Percentiles rank a stretch among this genome's conserved stretches.
Evolutionary conservation across 75 land plant genomes (phyloP).

Genomic region (Cryptomeria japonica): DNA sequence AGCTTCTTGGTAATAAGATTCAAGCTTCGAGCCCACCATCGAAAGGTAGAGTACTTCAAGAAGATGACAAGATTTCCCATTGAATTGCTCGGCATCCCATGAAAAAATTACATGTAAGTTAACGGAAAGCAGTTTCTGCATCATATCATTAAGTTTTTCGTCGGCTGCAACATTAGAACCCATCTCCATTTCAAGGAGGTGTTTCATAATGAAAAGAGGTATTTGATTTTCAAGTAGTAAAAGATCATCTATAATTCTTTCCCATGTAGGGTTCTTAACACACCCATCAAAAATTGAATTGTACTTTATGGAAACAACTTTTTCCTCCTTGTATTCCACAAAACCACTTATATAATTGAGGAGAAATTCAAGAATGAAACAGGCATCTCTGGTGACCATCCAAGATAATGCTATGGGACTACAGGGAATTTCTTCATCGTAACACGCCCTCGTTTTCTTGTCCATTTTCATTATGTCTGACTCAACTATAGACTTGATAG

Average conservation of each 20-base stretch:
- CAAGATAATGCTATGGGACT: background rate
- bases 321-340: background rate
- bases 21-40: background rate
- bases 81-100: no score
- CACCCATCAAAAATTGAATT: background rate
- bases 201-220: background rate
- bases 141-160: background rate
- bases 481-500: background rate
- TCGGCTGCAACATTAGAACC: background rate
- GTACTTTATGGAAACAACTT: background rate
- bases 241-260: background rate
- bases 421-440: background rate
- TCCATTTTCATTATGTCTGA: background rate
- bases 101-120: background rate
- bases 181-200: background rate
- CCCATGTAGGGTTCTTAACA: background rate
- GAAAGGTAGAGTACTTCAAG: background rate
- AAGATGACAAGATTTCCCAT: background rate
- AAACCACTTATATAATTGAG: background rate
- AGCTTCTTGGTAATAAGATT: background rate
- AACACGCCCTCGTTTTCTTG: background rate
- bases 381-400: background rate
- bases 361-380: background rate
- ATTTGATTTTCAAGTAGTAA: conserved; percentile 1
- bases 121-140: background rate